Percentiles rank a stretch among this genome's conserved stretches.
These are phyloP conservation scores for Periconia sp. DNA, from an alignment of 2,329 filamentous ascomycete species.

Conservation along the genomic window DNA sequence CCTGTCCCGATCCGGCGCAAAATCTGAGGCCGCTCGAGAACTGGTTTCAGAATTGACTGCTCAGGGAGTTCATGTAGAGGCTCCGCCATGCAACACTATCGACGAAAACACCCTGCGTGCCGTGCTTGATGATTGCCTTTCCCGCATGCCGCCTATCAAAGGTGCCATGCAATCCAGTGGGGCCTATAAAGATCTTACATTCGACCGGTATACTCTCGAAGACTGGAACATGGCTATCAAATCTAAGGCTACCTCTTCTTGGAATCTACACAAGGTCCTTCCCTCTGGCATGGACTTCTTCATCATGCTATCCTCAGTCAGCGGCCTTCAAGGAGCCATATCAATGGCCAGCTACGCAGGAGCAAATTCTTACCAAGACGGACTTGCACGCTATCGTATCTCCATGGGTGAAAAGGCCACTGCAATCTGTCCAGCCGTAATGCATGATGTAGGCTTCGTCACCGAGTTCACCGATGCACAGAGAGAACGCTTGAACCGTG, in stretches of 20 bases:
- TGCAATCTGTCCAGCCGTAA: conserved; percentile 1
- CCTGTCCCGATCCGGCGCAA: conserved; percentile 16
- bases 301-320: conserved; percentile 22
- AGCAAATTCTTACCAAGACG: conserved; percentile 28
- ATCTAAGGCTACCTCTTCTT: conserved; percentile 38
- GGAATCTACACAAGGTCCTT: conserved; percentile 26
- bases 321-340: conserved; percentile 21
- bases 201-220: conserved; percentile 14
- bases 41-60: conserved; percentile 8
- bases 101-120: neutral
- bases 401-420: neutral
- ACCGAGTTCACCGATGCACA: neutral
- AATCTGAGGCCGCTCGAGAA: neutral
- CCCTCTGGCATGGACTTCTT: conserved; percentile 22
- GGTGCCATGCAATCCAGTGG: conserved; percentile 17
- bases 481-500: neutral
- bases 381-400: conserved; percentile 12
- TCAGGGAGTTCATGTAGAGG: conserved; percentile 1
- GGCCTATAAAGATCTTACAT: conserved; percentile 13
- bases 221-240: conserved; percentile 12
- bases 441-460: conserved; percentile 8
- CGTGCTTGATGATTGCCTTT: conserved; percentile 10
- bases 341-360: conserved; percentile 28
- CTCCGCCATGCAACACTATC: conserved; percentile 12
- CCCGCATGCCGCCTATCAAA: conserved; percentile 21